A percentile compares a stretch with the other conserved stretches of the same genome.
Evolutionary conservation across 2,329 filamentous ascomycete species (phyloP).

Genomic region (Cladorrhinum sp.): DNA sequence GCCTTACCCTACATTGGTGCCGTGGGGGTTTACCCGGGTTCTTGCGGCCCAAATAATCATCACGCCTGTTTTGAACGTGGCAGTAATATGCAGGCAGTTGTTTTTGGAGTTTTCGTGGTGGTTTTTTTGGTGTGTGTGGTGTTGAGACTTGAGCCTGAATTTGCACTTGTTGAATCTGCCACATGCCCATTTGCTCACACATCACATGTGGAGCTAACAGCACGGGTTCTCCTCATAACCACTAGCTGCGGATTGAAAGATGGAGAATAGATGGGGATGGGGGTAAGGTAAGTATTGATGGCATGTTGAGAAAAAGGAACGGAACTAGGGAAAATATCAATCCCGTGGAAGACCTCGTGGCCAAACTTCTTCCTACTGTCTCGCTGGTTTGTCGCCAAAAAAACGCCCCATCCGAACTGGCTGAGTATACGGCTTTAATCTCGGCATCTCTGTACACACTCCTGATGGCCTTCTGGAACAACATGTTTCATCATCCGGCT

Average conservation of each 20-base stretch:
- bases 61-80: not conserved
- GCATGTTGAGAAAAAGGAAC: not conserved
- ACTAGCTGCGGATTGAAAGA: no score
- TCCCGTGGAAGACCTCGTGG: not conserved
- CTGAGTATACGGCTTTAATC: not conserved
- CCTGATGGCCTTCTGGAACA: not conserved
- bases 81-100: not conserved
- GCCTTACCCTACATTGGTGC: not conserved
- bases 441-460: not conserved
- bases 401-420: not conserved
- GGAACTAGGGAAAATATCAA: not conserved
- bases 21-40: not conserved
- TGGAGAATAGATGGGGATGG: not conserved
- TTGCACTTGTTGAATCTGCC: no score
- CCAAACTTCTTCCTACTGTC: not conserved
- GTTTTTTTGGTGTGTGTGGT: not conserved
- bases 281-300: not conserved
- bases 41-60: no score
- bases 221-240: not conserved
- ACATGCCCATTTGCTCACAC: not conserved
- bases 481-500: not conserved
- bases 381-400: not conserved
- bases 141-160: not conserved
- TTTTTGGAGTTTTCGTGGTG: not conserved
- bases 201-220: not conserved